Percentiles rank a stretch among this genome's conserved stretches.
These are phyloP conservation scores for Bipolaris cookei DNA, from an alignment of 2,329 filamentous ascomycete genomes.

Conservation along the genomic window DNA sequence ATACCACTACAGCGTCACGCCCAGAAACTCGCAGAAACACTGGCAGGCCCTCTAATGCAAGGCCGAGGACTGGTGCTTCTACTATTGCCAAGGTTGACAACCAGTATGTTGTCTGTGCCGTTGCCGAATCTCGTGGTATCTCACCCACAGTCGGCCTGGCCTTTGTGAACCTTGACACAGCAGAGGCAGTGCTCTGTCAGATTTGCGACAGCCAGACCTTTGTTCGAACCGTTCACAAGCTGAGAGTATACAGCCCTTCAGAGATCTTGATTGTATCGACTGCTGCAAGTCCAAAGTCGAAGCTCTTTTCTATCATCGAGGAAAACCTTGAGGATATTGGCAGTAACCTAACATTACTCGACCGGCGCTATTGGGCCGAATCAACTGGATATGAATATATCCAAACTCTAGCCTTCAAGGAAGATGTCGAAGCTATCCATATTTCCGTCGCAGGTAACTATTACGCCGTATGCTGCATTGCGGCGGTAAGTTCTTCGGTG, in stretches of 20 bases:
- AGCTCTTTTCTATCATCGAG: constrained; percentile 74
- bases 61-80: constrained; percentile 62
- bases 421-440: constrained; percentile 82
- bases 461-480: constrained; percentile 83
- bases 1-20: constrained; percentile 47
- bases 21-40: constrained; percentile 41
- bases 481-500: constrained; percentile 74
- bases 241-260: constrained; percentile 79
- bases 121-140: constrained; percentile 86
- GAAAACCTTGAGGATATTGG: constrained; percentile 70
- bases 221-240: constrained; percentile 83
- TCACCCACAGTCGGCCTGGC: constrained; percentile 84
- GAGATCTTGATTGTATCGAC: constrained; percentile 79
- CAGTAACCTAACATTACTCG: constrained; percentile 65
- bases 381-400: constrained; percentile 77
- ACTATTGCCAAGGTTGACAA: constrained; percentile 62
- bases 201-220: constrained; percentile 95
- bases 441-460: constrained; percentile 82
- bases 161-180: constrained; percentile 84
- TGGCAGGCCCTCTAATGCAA: constrained; percentile 53
- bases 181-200: constrained; percentile 84
- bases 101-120: constrained; percentile 83
- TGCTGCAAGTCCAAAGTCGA: constrained; percentile 73
- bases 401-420: constrained; percentile 75
- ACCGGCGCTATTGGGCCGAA: constrained; percentile 86